Percentiles rank a stretch among this genome's conserved stretches.
These are phyloP conservation scores for Aspergillus diversus DNA, from an alignment of 495 filamentous ascomycete species.

Conservation along the genomic window DNA sequence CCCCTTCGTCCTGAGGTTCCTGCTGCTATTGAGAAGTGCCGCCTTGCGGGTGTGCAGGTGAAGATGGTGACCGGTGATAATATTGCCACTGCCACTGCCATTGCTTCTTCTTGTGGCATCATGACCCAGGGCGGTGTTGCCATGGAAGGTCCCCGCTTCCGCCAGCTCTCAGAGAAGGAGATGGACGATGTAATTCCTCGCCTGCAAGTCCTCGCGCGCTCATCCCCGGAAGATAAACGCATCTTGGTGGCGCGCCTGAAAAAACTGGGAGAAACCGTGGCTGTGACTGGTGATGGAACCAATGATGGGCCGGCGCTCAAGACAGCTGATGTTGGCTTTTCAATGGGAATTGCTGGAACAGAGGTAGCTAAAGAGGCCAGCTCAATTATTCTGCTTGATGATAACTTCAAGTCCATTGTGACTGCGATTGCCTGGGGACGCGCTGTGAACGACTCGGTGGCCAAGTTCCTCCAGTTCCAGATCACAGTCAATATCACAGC, in stretches of 20 bases:
- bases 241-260: slow-evolving; percentile 77
- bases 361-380: slow-evolving; percentile 95
- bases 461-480: slow-evolving; percentile 91
- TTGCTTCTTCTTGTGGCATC: slow-evolving; percentile 83
- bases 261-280: slow-evolving; percentile 76
- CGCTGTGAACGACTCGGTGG: slow-evolving; percentile 87
- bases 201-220: slow-evolving; percentile 83
- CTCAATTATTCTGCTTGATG: slow-evolving; percentile 89
- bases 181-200: slow-evolving; percentile 74
- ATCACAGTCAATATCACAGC: slow-evolving; percentile 91
- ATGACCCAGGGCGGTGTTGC: slow-evolving; percentile 71
- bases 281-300: slow-evolving; percentile 87
- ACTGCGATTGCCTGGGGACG: slow-evolving; percentile 90
- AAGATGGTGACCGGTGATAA: slow-evolving; percentile 94
- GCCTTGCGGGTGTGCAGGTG: slow-evolving; percentile 77
- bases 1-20: slow-evolving; percentile 73
- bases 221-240: slow-evolving; percentile 86
- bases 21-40: slow-evolving; percentile 73
- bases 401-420: slow-evolving; percentile 87
- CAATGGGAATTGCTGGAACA: slow-evolving; percentile 89
- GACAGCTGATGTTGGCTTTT: slow-evolving; percentile 87
- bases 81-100: slow-evolving; percentile 77
- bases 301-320: slow-evolving; percentile 89
- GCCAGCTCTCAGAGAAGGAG: slow-evolving; percentile 69
- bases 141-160: slow-evolving; percentile 85